phyloP scores from a whole-genome alignment of 2,329 filamentous ascomycete genomes.

The Lasiodiplodia sp. region DNA sequence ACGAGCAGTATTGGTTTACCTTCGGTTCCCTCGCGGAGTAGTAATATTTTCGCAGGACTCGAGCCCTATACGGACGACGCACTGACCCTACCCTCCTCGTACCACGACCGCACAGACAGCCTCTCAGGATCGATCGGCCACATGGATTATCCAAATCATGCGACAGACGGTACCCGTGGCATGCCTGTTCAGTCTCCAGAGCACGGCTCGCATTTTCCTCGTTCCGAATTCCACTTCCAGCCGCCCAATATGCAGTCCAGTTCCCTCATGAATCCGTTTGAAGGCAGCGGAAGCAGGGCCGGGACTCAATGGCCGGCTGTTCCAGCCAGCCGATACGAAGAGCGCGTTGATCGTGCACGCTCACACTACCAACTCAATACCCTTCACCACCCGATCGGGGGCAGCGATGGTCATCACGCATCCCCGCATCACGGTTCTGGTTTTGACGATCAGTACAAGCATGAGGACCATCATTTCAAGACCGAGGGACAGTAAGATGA shows the following conservation, averaged over 20 bases:
- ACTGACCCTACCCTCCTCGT: neutral
- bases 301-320: neutral
- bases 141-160: constrained; percentile 2
- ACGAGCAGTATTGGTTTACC: constrained; percentile 7
- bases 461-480: constrained; percentile 15
- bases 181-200: constrained; percentile 16
- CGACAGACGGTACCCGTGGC: neutral
- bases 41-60: neutral
- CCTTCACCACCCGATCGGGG: neutral
- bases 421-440: constrained; percentile 2
- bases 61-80: neutral
- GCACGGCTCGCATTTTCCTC: neutral
- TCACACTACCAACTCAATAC: neutral
- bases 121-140: neutral
- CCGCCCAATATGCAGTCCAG: neutral
- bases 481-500: constrained; percentile 10
- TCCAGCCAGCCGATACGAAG: constrained; percentile 7
- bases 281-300: neutral
- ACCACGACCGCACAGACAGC: neutral
- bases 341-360: constrained; percentile 3
- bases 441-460: constrained; percentile 16
- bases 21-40: neutral
- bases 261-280: neutral
- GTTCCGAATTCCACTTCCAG: neutral
- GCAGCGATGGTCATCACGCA: neutral